A percentile compares a stretch with the other conserved stretches of the same genome.
Conservation (phyloP, 257 asterid species). For the Haberlea rhodopensis region DNA sequence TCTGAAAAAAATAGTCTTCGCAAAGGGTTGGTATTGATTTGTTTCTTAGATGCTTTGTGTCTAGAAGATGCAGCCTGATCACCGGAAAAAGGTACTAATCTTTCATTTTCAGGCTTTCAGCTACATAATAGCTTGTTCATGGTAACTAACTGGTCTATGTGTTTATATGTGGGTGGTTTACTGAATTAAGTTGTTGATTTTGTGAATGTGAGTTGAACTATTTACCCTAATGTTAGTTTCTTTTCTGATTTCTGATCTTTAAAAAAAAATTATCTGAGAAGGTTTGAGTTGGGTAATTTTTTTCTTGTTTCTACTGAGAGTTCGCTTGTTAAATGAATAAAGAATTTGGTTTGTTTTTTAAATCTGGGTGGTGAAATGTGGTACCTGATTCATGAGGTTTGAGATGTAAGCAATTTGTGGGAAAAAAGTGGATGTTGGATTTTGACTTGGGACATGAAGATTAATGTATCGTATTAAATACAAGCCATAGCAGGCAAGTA, state of each 20-base stretch:
- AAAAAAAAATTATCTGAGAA: background rate
- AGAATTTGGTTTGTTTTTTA: no score
- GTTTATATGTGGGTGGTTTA: conserved; percentile 10
- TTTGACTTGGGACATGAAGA: no score
- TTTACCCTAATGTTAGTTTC: background rate
- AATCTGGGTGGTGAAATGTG: no score
- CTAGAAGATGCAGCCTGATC: conserved; percentile 75
- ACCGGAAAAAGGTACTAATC: conserved; percentile 61
- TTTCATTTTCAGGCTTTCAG: background rate
- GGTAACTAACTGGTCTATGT: background rate
- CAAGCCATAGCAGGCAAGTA: no score
- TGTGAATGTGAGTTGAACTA: conserved; percentile 29
- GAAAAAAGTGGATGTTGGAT: no score
- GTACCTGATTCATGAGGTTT: no score
- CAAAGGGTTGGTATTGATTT: conserved; percentile 19
- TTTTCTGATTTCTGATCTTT: background rate
- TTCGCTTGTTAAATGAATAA: background rate
- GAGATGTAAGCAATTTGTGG: no score
- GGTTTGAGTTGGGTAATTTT: background rate
- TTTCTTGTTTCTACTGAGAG: background rate
- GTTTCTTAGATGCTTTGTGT: conserved; percentile 48
- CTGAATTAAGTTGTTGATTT: conserved; percentile 6
- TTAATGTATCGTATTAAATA: no score
- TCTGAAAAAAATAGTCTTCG: conserved; percentile 30
- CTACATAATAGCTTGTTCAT: conserved; percentile 13